Conservation (phyloP, 257 asterid species). For the Rauvolfia tetraphylla region DNA sequence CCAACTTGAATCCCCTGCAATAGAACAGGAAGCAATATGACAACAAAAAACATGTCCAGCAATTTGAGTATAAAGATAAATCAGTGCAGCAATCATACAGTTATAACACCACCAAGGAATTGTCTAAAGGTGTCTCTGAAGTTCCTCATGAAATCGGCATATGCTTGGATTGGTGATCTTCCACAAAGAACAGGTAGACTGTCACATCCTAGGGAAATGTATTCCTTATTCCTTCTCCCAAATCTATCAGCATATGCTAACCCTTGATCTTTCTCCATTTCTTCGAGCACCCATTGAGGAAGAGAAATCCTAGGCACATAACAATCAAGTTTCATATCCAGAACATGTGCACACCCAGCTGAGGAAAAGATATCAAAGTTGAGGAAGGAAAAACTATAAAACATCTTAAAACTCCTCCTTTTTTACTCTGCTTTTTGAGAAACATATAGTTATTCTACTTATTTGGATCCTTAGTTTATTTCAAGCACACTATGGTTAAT, state of each 20-base stretch:
- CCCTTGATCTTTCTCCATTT: slow-evolving; percentile 58
- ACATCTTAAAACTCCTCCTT: neutral
- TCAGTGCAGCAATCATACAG: slow-evolving; percentile 37
- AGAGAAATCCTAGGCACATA: slow-evolving; percentile 67
- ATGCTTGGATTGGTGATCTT: slow-evolving; percentile 76
- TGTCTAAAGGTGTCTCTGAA: slow-evolving; percentile 64
- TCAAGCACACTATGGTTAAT: neutral
- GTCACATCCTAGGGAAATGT: slow-evolving; percentile 76
- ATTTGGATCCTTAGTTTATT: neutral
- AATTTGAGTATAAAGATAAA: slow-evolving; percentile 1
- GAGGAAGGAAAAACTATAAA: neutral
- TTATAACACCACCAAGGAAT: slow-evolving; percentile 61
- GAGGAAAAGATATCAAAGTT: no score
- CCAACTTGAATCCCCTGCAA: slow-evolving; percentile 84
- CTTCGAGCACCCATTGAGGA: slow-evolving; percentile 76
- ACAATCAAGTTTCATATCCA: slow-evolving; percentile 28
- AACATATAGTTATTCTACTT: neutral
- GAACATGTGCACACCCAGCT: slow-evolving; percentile 1
- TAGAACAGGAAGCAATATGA: slow-evolving; percentile 13
- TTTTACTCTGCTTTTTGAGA: neutral
- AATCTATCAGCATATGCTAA: slow-evolving; percentile 61
- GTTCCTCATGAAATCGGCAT: slow-evolving; percentile 71
- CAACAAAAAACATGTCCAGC: slow-evolving; percentile 15
- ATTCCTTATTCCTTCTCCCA: slow-evolving; percentile 66
- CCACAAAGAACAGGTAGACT: slow-evolving; percentile 64